Conservation (phyloP, 768 basidiomycete genomes). For the Coprinopsis cinerea region DNA sequence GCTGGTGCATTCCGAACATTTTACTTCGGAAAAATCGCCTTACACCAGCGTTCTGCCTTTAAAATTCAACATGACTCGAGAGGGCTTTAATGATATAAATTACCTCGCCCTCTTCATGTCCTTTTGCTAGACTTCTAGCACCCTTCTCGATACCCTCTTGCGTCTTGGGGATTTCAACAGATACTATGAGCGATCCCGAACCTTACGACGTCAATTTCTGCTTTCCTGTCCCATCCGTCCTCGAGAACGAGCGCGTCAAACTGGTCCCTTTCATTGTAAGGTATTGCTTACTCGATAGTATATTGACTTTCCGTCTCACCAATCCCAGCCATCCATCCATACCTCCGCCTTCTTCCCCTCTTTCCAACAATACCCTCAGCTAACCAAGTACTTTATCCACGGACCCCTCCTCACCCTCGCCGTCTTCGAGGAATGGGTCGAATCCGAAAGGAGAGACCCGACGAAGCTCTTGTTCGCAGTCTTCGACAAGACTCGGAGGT, state of each 20-base stretch:
- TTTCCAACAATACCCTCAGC: conserved; percentile 28
- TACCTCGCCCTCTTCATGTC: no score
- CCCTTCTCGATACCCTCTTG: no score
- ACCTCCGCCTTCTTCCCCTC: conserved; percentile 32
- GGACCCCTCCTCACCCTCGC: conserved; percentile 39
- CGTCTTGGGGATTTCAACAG: no score
- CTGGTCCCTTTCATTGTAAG: conserved; percentile 47
- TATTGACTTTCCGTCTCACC: neutral
- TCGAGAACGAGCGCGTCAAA: conserved; percentile 44
- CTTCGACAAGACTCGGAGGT: conserved; percentile 40
- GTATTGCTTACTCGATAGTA: conserved; percentile 11
- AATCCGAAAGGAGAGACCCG: conserved; percentile 26
- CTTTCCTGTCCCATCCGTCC: conserved; percentile 35
- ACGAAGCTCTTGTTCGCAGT: conserved; percentile 43
- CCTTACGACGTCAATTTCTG: conserved; percentile 43
- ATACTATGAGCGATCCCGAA: no score
- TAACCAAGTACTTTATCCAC: conserved; percentile 44
- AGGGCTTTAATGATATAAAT: no score
- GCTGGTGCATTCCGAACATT: no score
- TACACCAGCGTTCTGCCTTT: no score
- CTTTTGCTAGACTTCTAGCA: no score
- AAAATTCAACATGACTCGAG: no score
- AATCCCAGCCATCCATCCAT: conserved; percentile 38
- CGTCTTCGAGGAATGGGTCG: conserved; percentile 29
- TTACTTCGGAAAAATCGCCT: no score